Evolutionary conservation across 2,329 filamentous ascomycete species (phyloP), one percentile per base, ranked within the genome.

Genomic region (Arthrobotrys conoides): DNA sequence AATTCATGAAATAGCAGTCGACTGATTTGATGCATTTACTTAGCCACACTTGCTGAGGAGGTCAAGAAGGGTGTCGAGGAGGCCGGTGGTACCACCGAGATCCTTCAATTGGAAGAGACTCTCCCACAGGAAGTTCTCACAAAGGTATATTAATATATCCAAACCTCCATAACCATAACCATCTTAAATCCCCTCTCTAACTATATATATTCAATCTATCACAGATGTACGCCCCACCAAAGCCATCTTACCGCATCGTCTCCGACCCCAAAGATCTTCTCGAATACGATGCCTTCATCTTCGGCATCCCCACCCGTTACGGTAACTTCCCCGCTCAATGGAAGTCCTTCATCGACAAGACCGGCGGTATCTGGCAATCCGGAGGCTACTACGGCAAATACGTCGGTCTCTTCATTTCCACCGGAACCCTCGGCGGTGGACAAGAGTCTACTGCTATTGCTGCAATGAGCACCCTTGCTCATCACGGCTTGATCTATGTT

Each of bases 321-420:
- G 96, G 96, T 83, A 98, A 96, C 90, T 97, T 97, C 89, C 94
- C 95, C 61, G 93, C 91, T 18, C 96, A 99, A 87, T 97, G 92
- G 92, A 97, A 96, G 88, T 84, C 90, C 49, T 95, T 94, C 88
- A 96, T 94, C 92, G 96, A 99, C 88, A 89, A 89, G 86, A 94
- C 93, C 24, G 95, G 95, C 83, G 88, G 89, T 82, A 92, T 96
- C 85, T 98, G 96, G 96, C 86, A 88, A 79, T 85, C 86, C 14
- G 95, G 95, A 80, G 90, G 87, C 82, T 94, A 89, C 88, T 90
- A 88, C 86, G 94, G 94, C 87, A 98, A 98, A 88, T 91, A 93
- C 83, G 95, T 92, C 69, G 95, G 95, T 83, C 81, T 97, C 80
- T 99, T 99, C 89, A 86, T 99, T 85, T 93, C 91, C 80, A 96